Evolutionary conservation across 2,329 filamentous ascomycete genomes (phyloP).

Genomic region (Chaetomium olivaceum): DNA sequence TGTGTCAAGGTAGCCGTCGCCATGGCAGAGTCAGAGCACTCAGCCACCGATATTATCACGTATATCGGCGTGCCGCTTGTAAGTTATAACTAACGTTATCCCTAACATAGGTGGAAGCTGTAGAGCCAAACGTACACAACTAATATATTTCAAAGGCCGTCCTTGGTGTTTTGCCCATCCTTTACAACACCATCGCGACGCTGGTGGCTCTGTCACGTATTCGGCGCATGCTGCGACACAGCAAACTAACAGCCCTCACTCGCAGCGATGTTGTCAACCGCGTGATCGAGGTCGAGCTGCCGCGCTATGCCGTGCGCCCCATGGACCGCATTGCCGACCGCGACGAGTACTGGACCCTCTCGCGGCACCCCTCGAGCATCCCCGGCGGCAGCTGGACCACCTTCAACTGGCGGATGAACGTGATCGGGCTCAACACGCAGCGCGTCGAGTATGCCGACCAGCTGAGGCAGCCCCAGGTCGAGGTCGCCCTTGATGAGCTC

Average conservation of each 20-base stretch:
- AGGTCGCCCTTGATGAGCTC: slow-evolving; percentile 59
- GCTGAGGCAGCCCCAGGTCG: slow-evolving; percentile 54
- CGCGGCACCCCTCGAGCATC: slow-evolving; percentile 52
- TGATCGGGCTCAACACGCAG: slow-evolving; percentile 62
- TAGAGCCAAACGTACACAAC: neutral
- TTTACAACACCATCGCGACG: slow-evolving; percentile 65
- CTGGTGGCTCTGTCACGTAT: slow-evolving; percentile 62
- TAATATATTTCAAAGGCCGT: slow-evolving; percentile 30
- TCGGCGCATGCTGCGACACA: slow-evolving; percentile 57
- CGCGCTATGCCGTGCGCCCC: slow-evolving; percentile 63
- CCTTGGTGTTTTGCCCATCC: slow-evolving; percentile 57
- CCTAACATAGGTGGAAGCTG: neutral
- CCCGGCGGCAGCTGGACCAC: slow-evolving; percentile 65
- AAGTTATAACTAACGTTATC: neutral
- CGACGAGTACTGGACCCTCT: slow-evolving; percentile 59
- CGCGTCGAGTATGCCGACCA: slow-evolving; percentile 63
- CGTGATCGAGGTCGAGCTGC: slow-evolving; percentile 66
- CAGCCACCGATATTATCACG: slow-evolving; percentile 38
- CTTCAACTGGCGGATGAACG: slow-evolving; percentile 65
- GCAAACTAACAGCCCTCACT: slow-evolving; percentile 60
- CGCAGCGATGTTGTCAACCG: slow-evolving; percentile 65
- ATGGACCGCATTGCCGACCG: slow-evolving; percentile 56
- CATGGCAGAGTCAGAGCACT: slow-evolving; percentile 11
- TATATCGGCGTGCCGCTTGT: slow-evolving; percentile 40
- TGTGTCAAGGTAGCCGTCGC: neutral